Evolutionary conservation across 108 stramenopile species (phyloP), one percentile per base, ranked within the genome.

Genomic region (Conticribra weissflogii): DNA sequence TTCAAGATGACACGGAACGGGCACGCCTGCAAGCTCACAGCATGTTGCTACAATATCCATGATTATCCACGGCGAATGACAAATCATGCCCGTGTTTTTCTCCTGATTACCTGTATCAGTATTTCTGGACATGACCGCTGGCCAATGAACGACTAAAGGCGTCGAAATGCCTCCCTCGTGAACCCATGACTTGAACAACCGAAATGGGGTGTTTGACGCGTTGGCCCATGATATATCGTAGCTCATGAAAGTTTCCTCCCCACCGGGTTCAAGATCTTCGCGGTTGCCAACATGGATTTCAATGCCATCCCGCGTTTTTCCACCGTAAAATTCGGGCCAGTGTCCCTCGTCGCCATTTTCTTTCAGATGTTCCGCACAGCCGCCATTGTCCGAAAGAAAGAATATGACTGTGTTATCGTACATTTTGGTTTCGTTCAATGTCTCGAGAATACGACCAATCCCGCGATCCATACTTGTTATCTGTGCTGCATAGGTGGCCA

Each of bases 1-100:
- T 57, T 81, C 80, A 22, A 72, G 28, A n/a, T 51, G 9, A 33
- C 59, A 32, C n/a, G 75, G 76, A 7, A 66, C 46, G 2, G 46
- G 62, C 17, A 81, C 33, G 2, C 75, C 54, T 18, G 44, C 75
- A 59, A 74, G 32, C 24, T 81, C 70, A 5, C 56, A 81, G 44
- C 72, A 74, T 4, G 80, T 81, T 32, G 80, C 80, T 25, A 77
- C 75, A 46, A 81, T 81, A 47, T 81, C 80, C 80, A 81, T 66
- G 47, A 81, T 29, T 29, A 76, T 56, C 80, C 80, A 81, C 0
- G 80, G 71, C 16, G 53, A 47, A 52, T 77, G 80, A 50, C 64
- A 66, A 16, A 76, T 77, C 31, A 50, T 61, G 15, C 55, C 71
- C 27, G 21, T 0, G 59, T 12, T 41, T 41, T 54, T 33, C 14